Conservation (phyloP, 495 filamentous ascomycete genomes). For the Xylaria bambusicola region DNA sequence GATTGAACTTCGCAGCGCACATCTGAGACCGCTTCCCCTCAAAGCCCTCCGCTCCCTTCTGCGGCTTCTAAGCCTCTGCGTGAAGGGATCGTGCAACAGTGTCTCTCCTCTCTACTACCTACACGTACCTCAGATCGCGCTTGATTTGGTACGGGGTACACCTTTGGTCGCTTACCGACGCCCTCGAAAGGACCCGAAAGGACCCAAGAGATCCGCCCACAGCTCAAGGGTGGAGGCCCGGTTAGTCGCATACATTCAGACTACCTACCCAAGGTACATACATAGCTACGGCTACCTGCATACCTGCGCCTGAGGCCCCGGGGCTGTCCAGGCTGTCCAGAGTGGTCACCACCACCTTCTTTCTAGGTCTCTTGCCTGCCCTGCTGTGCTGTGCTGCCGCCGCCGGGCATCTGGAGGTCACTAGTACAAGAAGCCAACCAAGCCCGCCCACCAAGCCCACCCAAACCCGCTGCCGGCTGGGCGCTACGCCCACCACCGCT, state of each 20-base stretch:
- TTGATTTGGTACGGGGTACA: not conserved
- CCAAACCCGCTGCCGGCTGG: not conserved
- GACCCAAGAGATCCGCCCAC: not conserved
- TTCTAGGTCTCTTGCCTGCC: too few relatives aligned
- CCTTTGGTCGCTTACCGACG: not conserved
- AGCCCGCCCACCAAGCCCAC: too few relatives aligned
- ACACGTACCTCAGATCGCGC: not conserved
- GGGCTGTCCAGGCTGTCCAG: too few relatives aligned
- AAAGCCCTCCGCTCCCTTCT: slow-evolving; percentile 1
- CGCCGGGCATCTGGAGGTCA: too few relatives aligned
- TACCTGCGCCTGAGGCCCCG: too few relatives aligned
- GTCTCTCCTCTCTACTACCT: not conserved
- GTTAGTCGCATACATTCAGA: slow-evolving; percentile 16
- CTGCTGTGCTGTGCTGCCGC: too few relatives aligned
- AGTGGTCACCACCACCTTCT: too few relatives aligned
- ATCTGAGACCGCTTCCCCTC: slow-evolving; percentile 2
- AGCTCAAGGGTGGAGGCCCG: not conserved
- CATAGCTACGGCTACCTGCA: not conserved
- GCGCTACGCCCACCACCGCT: too few relatives aligned
- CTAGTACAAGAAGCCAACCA: too few relatives aligned
- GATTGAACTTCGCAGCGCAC: slow-evolving; percentile 15
- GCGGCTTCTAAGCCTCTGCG: slow-evolving; percentile 6
- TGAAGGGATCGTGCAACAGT: slow-evolving; percentile 7
- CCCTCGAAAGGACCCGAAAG: not conserved
- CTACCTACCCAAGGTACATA: slow-evolving; percentile 3